Conservation (phyloP, 345 rosid species). For the Euphorbia peplus region DNA sequence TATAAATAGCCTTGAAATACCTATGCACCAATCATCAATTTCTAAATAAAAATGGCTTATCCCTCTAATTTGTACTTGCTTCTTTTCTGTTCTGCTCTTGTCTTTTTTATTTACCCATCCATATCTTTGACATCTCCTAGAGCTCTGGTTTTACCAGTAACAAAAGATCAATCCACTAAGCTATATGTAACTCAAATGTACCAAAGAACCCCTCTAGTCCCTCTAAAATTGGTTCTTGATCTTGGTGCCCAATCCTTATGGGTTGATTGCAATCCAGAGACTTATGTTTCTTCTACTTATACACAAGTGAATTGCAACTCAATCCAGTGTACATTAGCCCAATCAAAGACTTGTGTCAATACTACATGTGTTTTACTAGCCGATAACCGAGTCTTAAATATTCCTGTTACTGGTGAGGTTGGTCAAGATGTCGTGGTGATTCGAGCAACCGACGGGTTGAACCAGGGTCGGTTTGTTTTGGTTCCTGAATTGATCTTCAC, state of each 20-base stretch:
- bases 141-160: conserved; percentile 37
- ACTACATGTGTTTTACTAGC: conserved; percentile 7
- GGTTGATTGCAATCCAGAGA: conserved; percentile 45
- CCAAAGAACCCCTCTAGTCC: conserved; percentile 58
- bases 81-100: no score
- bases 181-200: conserved; percentile 49
- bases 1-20: no score
- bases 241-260: conserved; percentile 57
- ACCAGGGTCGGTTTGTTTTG: not conserved
- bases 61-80: no score
- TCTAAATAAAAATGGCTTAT: no score
- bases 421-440: not conserved
- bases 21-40: no score
- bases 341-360: conserved; percentile 11
- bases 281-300: conserved; percentile 59
- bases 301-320: conserved; percentile 42
- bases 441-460: no score
- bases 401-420: not conserved
- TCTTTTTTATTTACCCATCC: not conserved
- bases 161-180: conserved; percentile 51
- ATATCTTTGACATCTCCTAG: not conserved
- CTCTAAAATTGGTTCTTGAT: conserved; percentile 44
- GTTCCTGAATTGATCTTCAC: not conserved
- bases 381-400: not conserved
- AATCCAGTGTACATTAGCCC: conserved; percentile 46